These are phyloP conservation scores for Murraya koenigii DNA, from an alignment of 345 rosid species.

Conservation along the genomic window DNA sequence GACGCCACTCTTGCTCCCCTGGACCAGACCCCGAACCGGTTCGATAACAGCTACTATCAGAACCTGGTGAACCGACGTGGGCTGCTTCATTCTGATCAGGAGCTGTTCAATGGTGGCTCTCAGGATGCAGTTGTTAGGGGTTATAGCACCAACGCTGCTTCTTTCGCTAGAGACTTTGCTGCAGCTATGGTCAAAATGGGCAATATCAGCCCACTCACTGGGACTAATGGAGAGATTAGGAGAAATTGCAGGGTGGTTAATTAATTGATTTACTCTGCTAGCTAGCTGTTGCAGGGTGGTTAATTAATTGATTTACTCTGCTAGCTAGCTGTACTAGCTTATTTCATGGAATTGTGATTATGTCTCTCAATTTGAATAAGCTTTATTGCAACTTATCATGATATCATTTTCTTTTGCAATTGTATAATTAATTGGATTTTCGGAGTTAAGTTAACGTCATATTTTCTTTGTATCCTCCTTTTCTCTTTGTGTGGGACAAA, in stretches of 20 bases:
- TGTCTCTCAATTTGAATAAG: too few relatives aligned
- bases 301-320: constrained; percentile 14
- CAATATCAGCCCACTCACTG: constrained; percentile 39
- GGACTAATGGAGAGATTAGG: constrained; percentile 39
- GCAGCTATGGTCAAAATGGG: constrained; percentile 52
- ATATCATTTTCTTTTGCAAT: too few relatives aligned
- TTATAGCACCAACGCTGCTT: constrained; percentile 18
- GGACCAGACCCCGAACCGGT: constrained; percentile 27
- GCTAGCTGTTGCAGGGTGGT: constrained; percentile 29
- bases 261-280: not conserved
- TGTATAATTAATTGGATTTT: too few relatives aligned
- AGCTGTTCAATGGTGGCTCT: constrained; percentile 36
- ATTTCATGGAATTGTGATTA: too few relatives aligned
- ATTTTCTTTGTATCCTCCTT: not conserved
- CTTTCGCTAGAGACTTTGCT: constrained; percentile 33
- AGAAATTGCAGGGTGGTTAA: constrained; percentile 35
- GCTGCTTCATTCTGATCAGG: constrained; percentile 48
- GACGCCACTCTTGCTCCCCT: constrained; percentile 33
- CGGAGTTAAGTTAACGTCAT: not conserved
- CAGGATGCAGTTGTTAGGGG: constrained; percentile 29
- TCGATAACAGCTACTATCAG: constrained; percentile 33
- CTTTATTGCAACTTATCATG: not conserved
- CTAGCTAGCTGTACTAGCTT: too few relatives aligned
- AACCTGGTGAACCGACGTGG: constrained; percentile 32
- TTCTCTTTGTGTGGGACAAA: not conserved